A percentile compares a stretch with the other conserved stretches of the same genome.
phyloP scores from a whole-genome alignment of 2,329 filamentous ascomycete genomes.

The Aspergillus hortae region DNA sequence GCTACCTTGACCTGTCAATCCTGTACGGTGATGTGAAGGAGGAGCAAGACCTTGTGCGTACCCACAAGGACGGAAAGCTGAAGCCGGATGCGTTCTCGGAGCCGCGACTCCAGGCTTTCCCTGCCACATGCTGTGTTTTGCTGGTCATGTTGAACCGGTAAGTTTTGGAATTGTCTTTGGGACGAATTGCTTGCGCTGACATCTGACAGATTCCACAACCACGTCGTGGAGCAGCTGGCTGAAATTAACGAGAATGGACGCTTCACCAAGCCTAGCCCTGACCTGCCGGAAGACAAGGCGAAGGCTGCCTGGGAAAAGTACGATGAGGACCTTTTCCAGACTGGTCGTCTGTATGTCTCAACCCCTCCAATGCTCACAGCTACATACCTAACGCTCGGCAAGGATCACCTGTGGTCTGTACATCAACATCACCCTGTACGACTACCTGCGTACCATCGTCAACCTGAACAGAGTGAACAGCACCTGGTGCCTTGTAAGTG shows the following conservation, averaged over 20 bases:
- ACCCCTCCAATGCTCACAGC: not conserved
- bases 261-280: conserved; percentile 63
- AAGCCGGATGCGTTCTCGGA: conserved; percentile 72
- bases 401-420: conserved; percentile 68
- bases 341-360: conserved; percentile 56
- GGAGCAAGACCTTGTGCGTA: conserved; percentile 51
- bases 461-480: conserved; percentile 69
- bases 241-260: conserved; percentile 80
- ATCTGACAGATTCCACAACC: conserved; percentile 68
- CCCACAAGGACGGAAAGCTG: conserved; percentile 66
- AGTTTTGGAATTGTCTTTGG: not conserved
- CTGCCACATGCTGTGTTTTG: conserved; percentile 67
- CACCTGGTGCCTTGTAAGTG: conserved; percentile 65
- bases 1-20: conserved; percentile 68
- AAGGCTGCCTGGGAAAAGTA: conserved; percentile 60
- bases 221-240: conserved; percentile 73
- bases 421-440: conserved; percentile 72
- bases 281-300: conserved; percentile 49
- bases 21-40: conserved; percentile 62
- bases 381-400: conserved; percentile 11
- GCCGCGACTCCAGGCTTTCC: conserved; percentile 66
- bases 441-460: conserved; percentile 76
- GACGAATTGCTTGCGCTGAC: not conserved
- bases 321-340: conserved; percentile 77
- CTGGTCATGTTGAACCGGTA: conserved; percentile 65